phyloP scores from a whole-genome alignment of 495 filamentous ascomycete species.

The Chaetomium tenue region DNA sequence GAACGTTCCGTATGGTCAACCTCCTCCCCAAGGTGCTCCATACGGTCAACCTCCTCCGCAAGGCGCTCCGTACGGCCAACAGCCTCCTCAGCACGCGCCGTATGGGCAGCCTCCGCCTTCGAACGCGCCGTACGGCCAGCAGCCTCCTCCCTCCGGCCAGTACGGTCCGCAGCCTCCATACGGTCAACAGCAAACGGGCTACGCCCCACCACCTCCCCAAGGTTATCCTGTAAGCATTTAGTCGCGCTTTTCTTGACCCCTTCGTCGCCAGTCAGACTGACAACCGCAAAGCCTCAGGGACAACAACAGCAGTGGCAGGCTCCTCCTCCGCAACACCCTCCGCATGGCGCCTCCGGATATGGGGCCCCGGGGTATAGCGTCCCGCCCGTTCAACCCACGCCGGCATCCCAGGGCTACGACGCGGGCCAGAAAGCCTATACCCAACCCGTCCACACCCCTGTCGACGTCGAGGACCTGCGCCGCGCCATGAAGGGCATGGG shows the following conservation, averaged over 20 bases:
- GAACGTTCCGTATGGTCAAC: not conserved
- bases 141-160: conserved; percentile 11
- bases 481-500: conserved; percentile 14
- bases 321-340: not conserved
- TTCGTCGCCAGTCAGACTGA: not conserved
- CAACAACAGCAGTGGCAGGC: conserved; percentile 9
- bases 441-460: conserved; percentile 3
- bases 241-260: not conserved
- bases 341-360: conserved; percentile 4
- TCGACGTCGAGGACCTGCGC: conserved; percentile 1
- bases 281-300: not conserved
- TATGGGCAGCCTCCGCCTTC: conserved; percentile 1
- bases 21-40: not conserved
- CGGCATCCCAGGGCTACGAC: conserved; percentile 10
- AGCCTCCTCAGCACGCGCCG: not conserved
- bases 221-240: conserved; percentile 8
- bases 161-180: conserved; percentile 9
- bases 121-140: not conserved
- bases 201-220: conserved; percentile 5
- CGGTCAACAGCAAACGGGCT: not conserved
- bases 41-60: not conserved
- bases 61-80: not conserved
- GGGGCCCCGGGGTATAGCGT: too few species aligned
- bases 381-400: not conserved
- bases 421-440: not conserved